Evolutionary conservation across 2,329 filamentous ascomycete species (phyloP).

Genomic region (Grosmannia serpens): DNA sequence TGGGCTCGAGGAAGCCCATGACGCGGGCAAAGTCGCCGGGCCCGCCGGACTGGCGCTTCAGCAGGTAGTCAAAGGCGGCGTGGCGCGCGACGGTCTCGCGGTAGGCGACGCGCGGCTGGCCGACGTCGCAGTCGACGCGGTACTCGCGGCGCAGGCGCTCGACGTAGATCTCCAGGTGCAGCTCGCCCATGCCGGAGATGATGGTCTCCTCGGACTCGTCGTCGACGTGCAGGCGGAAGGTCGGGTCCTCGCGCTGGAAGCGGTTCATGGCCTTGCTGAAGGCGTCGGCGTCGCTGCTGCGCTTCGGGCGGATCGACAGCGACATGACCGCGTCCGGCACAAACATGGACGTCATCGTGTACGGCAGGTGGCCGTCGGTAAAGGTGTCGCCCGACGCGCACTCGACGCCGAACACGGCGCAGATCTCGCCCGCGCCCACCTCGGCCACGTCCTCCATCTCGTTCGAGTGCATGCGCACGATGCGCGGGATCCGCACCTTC

Average conservation of each 20-base stretch:
- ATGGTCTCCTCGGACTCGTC: slow-evolving; percentile 90
- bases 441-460: slow-evolving; percentile 96
- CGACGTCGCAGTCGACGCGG: slow-evolving; percentile 90
- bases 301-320: slow-evolving; percentile 92
- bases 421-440: slow-evolving; percentile 93
- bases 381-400: slow-evolving; percentile 97
- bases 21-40: slow-evolving; percentile 93
- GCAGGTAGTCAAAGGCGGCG: slow-evolving; percentile 80
- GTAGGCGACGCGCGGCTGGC: slow-evolving; percentile 93
- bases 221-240: slow-evolving; percentile 90
- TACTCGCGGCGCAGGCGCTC: slow-evolving; percentile 96
- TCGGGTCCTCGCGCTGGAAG: slow-evolving; percentile 96
- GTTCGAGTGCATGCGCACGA: slow-evolving; percentile 98
- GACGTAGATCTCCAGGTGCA: slow-evolving; percentile 94
- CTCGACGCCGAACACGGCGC: slow-evolving; percentile 94
- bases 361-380: slow-evolving; percentile 83
- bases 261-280: slow-evolving; percentile 98
- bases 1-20: slow-evolving; percentile 82
- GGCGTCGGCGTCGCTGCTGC: slow-evolving; percentile 79
- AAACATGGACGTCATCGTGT: slow-evolving; percentile 96
- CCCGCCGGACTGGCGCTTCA: slow-evolving; percentile 92
- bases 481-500: slow-evolving; percentile 92
- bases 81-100: slow-evolving; percentile 78
- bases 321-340: slow-evolving; percentile 98
- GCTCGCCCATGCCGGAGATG: slow-evolving; percentile 95